Evolutionary conservation across 2,329 filamentous ascomycete genomes (phyloP), one percentile per base, ranked within the genome.

Genomic region (Fusarium piperis): DNA sequence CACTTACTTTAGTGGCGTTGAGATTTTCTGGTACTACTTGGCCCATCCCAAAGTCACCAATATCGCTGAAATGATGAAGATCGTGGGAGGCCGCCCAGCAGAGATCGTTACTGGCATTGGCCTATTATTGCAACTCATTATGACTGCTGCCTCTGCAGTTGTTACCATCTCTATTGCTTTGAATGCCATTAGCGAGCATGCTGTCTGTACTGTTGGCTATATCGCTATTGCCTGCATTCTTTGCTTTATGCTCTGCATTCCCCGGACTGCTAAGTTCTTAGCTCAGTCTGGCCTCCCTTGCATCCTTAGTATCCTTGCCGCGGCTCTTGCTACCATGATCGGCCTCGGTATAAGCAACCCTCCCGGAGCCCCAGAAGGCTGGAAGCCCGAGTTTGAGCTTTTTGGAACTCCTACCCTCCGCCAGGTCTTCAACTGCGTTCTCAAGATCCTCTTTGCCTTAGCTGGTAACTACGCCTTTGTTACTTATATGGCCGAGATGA

Each of bases 131-230:
- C 66, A 69, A 28, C 53, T 66, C 13, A 64, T 67, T 13, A 64
- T 70, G 64, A 64, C 64, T 13, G 62, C 59, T 26, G 30, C 88
- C 36, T 84, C 91, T 69, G 89, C 91, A 77, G 90, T 88, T 74
- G 82, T 92, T 56, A 87, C 89, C 5, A 88, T 89, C 48, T 87
- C 89, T 36, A 87, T 90, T 74, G 91, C 90, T 74, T 83, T 91
- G 65, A 92, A 91, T 79, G 91, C 89, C 52, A 90, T 92, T 79
- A 87, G 86, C n/a, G 82, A 85, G 58, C 85, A 89, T 75, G 82
- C 83, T 16, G 76, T 89, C 12, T 92, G 90, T 81, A 92, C 90
- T 1, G 86, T 92, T 55, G 85, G 83, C 36, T 92, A 91, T 78
- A 86, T 87, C n/a, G 84, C 87, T 18, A 85, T 92, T 61, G 85